Conservation (phyloP, 1,284 basidiomycete genomes). For the Boletus calvinii region DNA sequence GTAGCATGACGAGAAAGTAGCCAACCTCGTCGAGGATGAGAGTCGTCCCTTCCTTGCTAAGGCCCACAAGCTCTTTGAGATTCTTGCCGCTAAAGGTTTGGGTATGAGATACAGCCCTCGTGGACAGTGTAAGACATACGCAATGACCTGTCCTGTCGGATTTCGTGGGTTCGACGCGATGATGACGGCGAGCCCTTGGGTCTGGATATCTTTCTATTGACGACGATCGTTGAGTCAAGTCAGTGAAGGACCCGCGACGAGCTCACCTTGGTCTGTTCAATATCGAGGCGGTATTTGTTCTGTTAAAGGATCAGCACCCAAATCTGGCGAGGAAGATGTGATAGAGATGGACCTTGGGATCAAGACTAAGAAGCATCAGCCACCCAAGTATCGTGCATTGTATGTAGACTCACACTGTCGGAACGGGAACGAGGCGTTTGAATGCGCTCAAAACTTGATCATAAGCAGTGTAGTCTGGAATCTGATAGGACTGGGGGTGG, state of each 20-base stretch:
- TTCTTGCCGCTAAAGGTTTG: slow-evolving; percentile 62
- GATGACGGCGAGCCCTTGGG: slow-evolving; percentile 82
- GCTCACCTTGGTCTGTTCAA: slow-evolving; percentile 65
- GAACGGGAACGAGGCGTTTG: slow-evolving; percentile 86
- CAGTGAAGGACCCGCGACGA: neutral
- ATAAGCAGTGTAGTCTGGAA: slow-evolving; percentile 87
- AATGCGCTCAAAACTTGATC: slow-evolving; percentile 87
- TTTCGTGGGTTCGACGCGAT: slow-evolving; percentile 91
- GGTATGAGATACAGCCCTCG: slow-evolving; percentile 3
- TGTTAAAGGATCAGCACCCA: slow-evolving; percentile 26
- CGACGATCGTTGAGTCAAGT: slow-evolving; percentile 6
- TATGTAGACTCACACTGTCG: slow-evolving; percentile 67
- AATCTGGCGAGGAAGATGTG: neutral
- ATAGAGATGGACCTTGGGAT: slow-evolving; percentile 48
- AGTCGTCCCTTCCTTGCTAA: slow-evolving; percentile 74
- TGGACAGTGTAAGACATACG: slow-evolving; percentile 32
- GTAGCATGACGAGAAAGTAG: neutral
- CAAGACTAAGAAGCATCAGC: slow-evolving; percentile 43
- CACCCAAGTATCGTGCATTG: slow-evolving; percentile 1
- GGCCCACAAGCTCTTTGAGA: slow-evolving; percentile 73
- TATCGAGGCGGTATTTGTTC: slow-evolving; percentile 69
- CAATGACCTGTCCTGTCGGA: slow-evolving; percentile 81
- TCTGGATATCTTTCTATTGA: slow-evolving; percentile 67
- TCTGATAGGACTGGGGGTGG: slow-evolving; percentile 68
- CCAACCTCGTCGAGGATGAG: slow-evolving; percentile 84